Base-by-base conservation (phyloP, 306 rosid genomes). In the Inga laurina region DNA sequence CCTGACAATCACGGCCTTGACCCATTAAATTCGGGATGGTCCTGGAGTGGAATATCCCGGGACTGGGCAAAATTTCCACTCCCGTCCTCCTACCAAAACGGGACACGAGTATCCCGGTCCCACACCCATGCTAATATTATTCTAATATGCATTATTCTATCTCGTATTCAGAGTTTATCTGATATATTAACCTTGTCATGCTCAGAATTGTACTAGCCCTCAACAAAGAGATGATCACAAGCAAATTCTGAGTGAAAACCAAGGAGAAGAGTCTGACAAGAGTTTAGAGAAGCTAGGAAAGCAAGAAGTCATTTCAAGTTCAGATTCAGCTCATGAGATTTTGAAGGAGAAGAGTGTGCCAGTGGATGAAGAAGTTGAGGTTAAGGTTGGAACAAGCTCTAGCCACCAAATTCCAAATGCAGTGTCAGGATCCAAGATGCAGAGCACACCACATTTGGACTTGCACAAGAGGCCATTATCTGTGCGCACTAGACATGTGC, bases 391-490 rank as follows among this genome's bases (percentile, higher is more conserved):
- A 11, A 12, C 69, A 62, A 27, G 69, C 74, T 81, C 89, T 72
- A 37, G 44, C 45, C 15, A 62, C 69, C 68, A 79, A 57, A 12
- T 27, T 14, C 75, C 73, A 51, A 80, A 86, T 66, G 65, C 64
- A 51, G 71, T 77, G 66, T 76, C 81, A 15, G 88, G 84, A 56
- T 82, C 91, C 16, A 82, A 80, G 82, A 85, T 75, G 82, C 88
- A 82, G 32, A 81, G 79, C 49, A 56, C 77, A 13, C 82, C 78
- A 56, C 66, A 80, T 30, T 12, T 87, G 77, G 90, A 87, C 85
- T 37, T 90, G 37, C 84, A 85, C 74, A 91, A 85, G 82, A 84
- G 72, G 80, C 93, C 93, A 46, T 79, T 91, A 35, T 93, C 97
- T n/a, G 89, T 79, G 84, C 88, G 91, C 79, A 87, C 83, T 27